Conservation (phyloP, 2,329 filamentous ascomycete species). For the Paraphoma sp. region DNA sequence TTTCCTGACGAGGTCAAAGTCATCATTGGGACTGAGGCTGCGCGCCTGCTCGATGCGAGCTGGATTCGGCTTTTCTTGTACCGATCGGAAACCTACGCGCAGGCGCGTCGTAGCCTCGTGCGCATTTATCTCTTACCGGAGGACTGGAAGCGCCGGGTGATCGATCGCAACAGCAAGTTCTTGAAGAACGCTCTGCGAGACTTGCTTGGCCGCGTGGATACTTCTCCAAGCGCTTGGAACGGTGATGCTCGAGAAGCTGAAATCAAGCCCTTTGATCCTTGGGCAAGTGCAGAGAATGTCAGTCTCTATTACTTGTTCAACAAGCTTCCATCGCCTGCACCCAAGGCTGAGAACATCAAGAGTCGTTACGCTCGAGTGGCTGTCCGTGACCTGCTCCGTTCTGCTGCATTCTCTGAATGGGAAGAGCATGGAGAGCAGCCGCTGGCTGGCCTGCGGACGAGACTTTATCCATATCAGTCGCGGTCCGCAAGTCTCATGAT, state of each 20-base stretch:
- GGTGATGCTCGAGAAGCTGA: slow-evolving; percentile 46
- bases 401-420: slow-evolving; percentile 37
- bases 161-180: slow-evolving; percentile 57
- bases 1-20: slow-evolving; percentile 28
- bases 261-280: slow-evolving; percentile 45
- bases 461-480: slow-evolving; percentile 79
- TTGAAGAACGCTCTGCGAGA: slow-evolving; percentile 56
- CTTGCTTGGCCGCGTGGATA: slow-evolving; percentile 64
- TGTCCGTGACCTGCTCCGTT: slow-evolving; percentile 62
- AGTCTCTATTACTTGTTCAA: slow-evolving; percentile 78
- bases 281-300: slow-evolving; percentile 51
- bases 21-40: slow-evolving; percentile 31
- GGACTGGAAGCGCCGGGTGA: slow-evolving; percentile 63
- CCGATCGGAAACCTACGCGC: background rate
- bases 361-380: slow-evolving; percentile 61
- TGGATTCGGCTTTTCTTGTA: slow-evolving; percentile 44
- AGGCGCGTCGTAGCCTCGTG: slow-evolving; percentile 33
- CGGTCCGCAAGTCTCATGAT: slow-evolving; percentile 84
- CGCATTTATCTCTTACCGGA: slow-evolving; percentile 71
- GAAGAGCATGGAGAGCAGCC: slow-evolving; percentile 32
- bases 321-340: slow-evolving; percentile 71
- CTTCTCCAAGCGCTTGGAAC: slow-evolving; percentile 62
- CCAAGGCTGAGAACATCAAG: slow-evolving; percentile 57
- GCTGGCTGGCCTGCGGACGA: slow-evolving; percentile 66
- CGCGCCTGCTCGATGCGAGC: slow-evolving; percentile 38